Base-by-base conservation (phyloP, 2,329 filamentous ascomycete species). In the Monilinia fructigena region DNA sequence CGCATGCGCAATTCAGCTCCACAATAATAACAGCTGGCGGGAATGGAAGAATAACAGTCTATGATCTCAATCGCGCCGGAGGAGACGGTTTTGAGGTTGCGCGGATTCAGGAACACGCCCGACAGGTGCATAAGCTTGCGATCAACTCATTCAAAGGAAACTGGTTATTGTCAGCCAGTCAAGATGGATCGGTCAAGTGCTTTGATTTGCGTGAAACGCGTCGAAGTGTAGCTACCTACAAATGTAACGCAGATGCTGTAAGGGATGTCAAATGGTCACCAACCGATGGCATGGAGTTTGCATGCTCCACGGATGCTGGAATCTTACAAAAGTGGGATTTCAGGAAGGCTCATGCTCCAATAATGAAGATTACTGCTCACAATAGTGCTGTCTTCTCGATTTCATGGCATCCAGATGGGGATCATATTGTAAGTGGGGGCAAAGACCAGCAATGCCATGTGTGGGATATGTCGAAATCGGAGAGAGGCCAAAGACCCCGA, bases 401-500 rank as follows among this genome's bases (percentile, higher is more conserved):
- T 54, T 82, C 85, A 3, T 90, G 88, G 88, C 88, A 90, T 70
- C 85, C 86, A 0, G 87, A 90, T 72, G 88, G 87, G 18, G 81
- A 83, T n/a, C 86, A 90, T 71, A 77, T 89, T 14, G 81, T 87
- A 59, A 89, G 86, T 69, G 86, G 83, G 5, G 86, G 87, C 8
- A 79, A 83, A 70, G 88, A 90, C 73, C 82, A 82, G 67, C 84
- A 83, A 63, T 84, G 87, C 50, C 81, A 87, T 71, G 84, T 89
- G 7, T 90, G 88, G 88, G 86, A 90, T 72, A 76, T 89, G 66
- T 84, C 85, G 6, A 80, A 79, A 62, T 81, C 80, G 8, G 86
- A 89, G 70, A 86, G 86, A 75, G 80, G 85, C 18, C 87, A 89
- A 74, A 89, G 87, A 75, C 81, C 87, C 0, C 85, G 86, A 71